These are phyloP conservation scores for Lodderomyces pseudojiufengensis DNA, from an alignment of 1,139 yeast genomes.

Conservation along the genomic window DNA sequence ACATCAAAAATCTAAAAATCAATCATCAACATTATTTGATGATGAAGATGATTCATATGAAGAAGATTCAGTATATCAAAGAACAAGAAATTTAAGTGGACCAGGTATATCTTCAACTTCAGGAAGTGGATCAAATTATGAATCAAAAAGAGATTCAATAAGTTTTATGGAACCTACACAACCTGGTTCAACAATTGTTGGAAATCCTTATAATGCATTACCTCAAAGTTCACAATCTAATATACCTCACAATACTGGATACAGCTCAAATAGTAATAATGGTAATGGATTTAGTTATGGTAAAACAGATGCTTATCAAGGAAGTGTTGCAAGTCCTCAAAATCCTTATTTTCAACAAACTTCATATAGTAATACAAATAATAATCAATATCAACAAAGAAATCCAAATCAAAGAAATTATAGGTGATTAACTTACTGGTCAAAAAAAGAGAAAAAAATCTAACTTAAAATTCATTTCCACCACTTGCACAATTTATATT, in stretches of 20 bases:
- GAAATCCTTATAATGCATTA: slow-evolving; percentile 35
- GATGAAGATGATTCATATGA: slow-evolving; percentile 27
- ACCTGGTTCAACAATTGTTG: slow-evolving; percentile 43
- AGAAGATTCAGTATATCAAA: slow-evolving; percentile 16
- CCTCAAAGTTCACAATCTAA: slow-evolving; percentile 3
- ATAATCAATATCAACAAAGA: slow-evolving; percentile 3
- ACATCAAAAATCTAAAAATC: slow-evolving; percentile 18
- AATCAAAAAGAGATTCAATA: slow-evolving; percentile 31
- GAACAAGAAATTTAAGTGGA: slow-evolving; percentile 6
- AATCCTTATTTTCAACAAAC: slow-evolving; percentile 9
- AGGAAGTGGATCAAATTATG: slow-evolving; percentile 9
- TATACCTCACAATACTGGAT: slow-evolving; percentile 4
- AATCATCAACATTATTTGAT: slow-evolving; percentile 28
- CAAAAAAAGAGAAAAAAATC: background rate
- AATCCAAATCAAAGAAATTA: slow-evolving; percentile 3
- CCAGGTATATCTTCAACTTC: slow-evolving; percentile 4
- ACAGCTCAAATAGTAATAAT: background rate
- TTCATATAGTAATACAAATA: slow-evolving; percentile 9
- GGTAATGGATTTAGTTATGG: slow-evolving; percentile 14
- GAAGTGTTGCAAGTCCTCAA: slow-evolving; percentile 11
- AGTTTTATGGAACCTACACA: slow-evolving; percentile 40
- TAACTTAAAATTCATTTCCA: background rate
- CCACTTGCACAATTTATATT: background rate
- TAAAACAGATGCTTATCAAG: slow-evolving; percentile 11
- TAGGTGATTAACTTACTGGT: slow-evolving; percentile 1